Evolutionary conservation across 75 land plant species (phyloP).

Genomic region (Picea glauca): DNA sequence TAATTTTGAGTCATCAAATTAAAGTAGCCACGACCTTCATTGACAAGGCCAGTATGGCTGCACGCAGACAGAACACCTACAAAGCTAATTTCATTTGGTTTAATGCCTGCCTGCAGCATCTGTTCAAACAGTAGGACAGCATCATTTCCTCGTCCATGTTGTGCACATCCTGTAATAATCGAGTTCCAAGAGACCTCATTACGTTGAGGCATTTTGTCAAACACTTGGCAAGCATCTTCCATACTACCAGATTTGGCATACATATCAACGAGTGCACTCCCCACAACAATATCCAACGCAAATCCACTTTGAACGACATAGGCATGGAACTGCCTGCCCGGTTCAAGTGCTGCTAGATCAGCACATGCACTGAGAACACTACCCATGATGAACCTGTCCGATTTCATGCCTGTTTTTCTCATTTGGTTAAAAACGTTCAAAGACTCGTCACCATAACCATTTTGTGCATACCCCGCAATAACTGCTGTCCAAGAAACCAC

Average conservation of each 20-base stretch:
- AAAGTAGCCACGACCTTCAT: conserved; percentile 40
- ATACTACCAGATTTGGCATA: conserved; percentile 32
- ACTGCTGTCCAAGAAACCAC: conserved; percentile 60
- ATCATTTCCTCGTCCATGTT: conserved; percentile 24
- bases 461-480: conserved; percentile 64
- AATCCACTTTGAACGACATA: conserved; percentile 19
- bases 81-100: conserved; percentile 47
- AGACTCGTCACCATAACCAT: conserved; percentile 43
- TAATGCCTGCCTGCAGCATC: conserved; percentile 34
- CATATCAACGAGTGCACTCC: conserved; percentile 39
- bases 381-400: conserved; percentile 26
- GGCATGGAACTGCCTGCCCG: conserved; percentile 30
- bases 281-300: conserved; percentile 35
- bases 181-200: conserved; percentile 54
- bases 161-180: conserved; percentile 35
- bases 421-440: conserved; percentile 22
- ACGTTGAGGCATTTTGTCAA: conserved; percentile 18
- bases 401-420: conserved; percentile 12
- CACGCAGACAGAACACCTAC: conserved; percentile 63
- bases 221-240: conserved; percentile 34
- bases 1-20: conserved; percentile 35
- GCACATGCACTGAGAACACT: conserved; percentile 28
- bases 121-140: conserved; percentile 33
- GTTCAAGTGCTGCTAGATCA: background rate
- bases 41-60: conserved; percentile 57